Evolutionary conservation across 345 rosid species (phyloP).

Genomic region (Chamaenerion angustifolium): DNA sequence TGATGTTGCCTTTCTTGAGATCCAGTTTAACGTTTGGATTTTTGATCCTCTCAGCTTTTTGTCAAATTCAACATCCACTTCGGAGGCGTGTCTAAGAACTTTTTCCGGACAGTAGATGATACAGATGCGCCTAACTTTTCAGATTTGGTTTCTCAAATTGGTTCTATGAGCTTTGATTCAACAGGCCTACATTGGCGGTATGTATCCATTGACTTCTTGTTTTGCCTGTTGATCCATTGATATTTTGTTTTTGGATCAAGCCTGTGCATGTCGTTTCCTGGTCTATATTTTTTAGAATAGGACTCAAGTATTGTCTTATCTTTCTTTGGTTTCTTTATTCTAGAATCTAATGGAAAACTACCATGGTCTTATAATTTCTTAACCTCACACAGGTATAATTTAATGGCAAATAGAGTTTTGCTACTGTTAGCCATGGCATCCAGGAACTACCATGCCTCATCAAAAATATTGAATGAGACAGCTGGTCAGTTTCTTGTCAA

Average conservation of each 20-base stretch:
- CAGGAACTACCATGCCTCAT: slow-evolving; percentile 50
- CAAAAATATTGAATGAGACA: slow-evolving; percentile 69
- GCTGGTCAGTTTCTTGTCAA: slow-evolving; percentile 38
- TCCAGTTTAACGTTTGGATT: slow-evolving; percentile 7
- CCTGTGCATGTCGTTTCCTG: background rate
- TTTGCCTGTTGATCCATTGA: background rate
- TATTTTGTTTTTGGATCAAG: slow-evolving; percentile 6
- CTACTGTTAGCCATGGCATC: slow-evolving; percentile 87
- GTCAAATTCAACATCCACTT: slow-evolving; percentile 95
- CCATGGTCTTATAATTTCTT: background rate
- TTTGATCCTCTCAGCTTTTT: slow-evolving; percentile 58
- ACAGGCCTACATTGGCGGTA: slow-evolving; percentile 94
- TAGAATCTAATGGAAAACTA: background rate
- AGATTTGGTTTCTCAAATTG: slow-evolving; percentile 73
- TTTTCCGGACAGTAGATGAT: slow-evolving; percentile 47
- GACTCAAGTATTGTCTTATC: background rate
- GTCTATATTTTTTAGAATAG: background rate
- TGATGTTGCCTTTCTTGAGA: slow-evolving; percentile 2
- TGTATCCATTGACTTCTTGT: slow-evolving; percentile 8
- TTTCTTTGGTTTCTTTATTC: background rate
- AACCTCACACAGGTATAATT: slow-evolving; percentile 55
- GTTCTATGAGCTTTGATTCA: slow-evolving; percentile 86
- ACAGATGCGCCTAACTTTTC: slow-evolving; percentile 56
- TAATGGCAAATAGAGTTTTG: slow-evolving; percentile 96
- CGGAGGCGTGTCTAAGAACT: slow-evolving; percentile 73